Evolutionary conservation across 768 basidiomycete species (phyloP).

Genomic region (Mycena vitilis): DNA sequence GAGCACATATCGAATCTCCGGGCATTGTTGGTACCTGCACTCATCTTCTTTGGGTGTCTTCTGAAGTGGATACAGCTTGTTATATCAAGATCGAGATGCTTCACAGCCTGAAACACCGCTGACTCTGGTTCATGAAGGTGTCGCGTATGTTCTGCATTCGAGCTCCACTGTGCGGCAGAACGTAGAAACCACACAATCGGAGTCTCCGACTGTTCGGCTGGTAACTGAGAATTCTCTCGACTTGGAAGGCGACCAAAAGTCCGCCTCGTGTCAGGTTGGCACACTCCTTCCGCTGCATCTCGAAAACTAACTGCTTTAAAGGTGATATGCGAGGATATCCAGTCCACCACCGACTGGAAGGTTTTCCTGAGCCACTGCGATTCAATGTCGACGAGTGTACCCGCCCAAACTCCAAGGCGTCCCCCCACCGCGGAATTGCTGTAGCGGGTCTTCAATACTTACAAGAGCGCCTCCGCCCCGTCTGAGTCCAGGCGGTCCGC

Average conservation of each 20-base stretch:
- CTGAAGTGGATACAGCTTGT: slow-evolving; percentile 46
- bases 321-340: slow-evolving; percentile 57
- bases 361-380: slow-evolving; percentile 49
- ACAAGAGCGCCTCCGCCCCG: not conserved
- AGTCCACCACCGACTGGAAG: slow-evolving; percentile 57
- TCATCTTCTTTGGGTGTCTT: slow-evolving; percentile 3
- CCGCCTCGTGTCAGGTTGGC: slow-evolving; percentile 64
- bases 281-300: not conserved
- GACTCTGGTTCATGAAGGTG: slow-evolving; percentile 48
- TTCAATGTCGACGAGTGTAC: slow-evolving; percentile 47
- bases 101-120: slow-evolving; percentile 63
- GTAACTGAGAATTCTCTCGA: slow-evolving; percentile 64
- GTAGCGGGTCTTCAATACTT: not conserved
- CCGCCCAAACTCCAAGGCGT: not conserved
- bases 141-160: slow-evolving; percentile 59
- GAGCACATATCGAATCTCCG: slow-evolving; percentile 54
- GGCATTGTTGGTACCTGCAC: slow-evolving; percentile 53
- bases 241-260: slow-evolving; percentile 64
- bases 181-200: slow-evolving; percentile 39
- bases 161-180: slow-evolving; percentile 62
- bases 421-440: too few relatives aligned
- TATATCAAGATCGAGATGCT: slow-evolving; percentile 38
- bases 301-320: slow-evolving; percentile 40
- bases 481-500: too few relatives aligned
- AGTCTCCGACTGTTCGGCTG: slow-evolving; percentile 30